A percentile compares a stretch with the other conserved stretches of the same genome.
phyloP scores from a whole-genome alignment of 2,329 filamentous ascomycete genomes.

The Aureobasidium sp. region DNA sequence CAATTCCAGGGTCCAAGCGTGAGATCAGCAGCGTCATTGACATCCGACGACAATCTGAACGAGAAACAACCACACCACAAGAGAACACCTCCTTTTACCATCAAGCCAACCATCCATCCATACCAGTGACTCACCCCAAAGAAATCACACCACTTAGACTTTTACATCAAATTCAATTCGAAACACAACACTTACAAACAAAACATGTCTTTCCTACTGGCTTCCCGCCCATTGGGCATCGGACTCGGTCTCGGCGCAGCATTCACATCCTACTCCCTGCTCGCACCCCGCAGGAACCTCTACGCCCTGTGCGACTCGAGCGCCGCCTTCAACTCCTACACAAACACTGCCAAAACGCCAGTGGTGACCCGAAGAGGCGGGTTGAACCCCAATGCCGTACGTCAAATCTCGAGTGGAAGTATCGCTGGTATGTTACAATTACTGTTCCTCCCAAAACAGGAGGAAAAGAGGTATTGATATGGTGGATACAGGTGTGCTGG shows the following conservation, averaged over 20 bases:
- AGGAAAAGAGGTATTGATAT: not conserved
- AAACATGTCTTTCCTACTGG: slow-evolving; percentile 34
- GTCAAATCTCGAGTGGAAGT: slow-evolving; percentile 39
- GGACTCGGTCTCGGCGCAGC: slow-evolving; percentile 15
- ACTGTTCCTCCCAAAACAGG: not conserved
- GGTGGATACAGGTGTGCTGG: slow-evolving; percentile 44
- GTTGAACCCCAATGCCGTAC: slow-evolving; percentile 33
- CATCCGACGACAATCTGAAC: slow-evolving; percentile 3
- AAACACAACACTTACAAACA: not conserved
- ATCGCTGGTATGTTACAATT: slow-evolving; percentile 34
- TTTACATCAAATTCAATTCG: not conserved
- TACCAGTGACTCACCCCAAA: not conserved
- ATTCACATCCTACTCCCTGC: slow-evolving; percentile 22
- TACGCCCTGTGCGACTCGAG: slow-evolving; percentile 22
- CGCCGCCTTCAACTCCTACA: slow-evolving; percentile 21
- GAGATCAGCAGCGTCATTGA: slow-evolving; percentile 8
- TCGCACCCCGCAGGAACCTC: slow-evolving; percentile 15
- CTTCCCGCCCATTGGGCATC: slow-evolving; percentile 31
- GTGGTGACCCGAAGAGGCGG: slow-evolving; percentile 27
- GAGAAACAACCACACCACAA: not conserved
- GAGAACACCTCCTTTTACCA: not conserved
- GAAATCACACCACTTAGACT: not conserved
- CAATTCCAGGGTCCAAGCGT: not conserved
- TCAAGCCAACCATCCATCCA: not conserved
- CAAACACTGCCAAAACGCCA: slow-evolving; percentile 30